These are phyloP conservation scores for Geotrichum reessii DNA, from an alignment of 1,139 yeast genomes.

Conservation along the genomic window DNA sequence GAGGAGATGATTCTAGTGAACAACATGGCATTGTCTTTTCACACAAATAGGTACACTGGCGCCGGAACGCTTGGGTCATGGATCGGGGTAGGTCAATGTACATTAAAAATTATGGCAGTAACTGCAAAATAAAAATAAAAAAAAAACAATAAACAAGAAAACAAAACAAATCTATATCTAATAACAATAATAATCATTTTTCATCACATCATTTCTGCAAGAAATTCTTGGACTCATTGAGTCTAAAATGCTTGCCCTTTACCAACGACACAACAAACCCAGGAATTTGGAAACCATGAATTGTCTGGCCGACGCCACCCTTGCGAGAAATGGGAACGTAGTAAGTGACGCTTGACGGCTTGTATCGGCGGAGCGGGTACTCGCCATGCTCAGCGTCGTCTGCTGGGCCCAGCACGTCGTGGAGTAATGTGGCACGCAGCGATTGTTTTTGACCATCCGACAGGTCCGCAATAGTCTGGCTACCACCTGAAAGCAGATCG, in stretches of 20 bases:
- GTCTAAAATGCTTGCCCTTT: constrained; percentile 15
- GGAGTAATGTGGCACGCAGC: constrained; percentile 11
- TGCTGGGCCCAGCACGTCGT: constrained; percentile 12
- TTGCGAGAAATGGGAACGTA: constrained; percentile 17
- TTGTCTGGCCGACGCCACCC: constrained; percentile 18
- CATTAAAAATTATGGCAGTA: background rate
- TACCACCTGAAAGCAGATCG: constrained; percentile 16
- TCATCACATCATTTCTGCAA: constrained; percentile 1
- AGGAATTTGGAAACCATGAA: constrained; percentile 16
- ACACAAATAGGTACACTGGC: background rate
- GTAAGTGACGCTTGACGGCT: constrained; percentile 6
- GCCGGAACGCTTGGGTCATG: background rate
- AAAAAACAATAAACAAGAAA: background rate
- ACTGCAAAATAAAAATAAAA: background rate
- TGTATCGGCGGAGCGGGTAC: constrained; percentile 11
- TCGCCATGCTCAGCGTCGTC: background rate
- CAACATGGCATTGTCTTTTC: background rate
- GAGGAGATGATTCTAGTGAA: background rate
- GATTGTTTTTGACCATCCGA: constrained; percentile 13
- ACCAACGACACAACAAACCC: constrained; percentile 16
- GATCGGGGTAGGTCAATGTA: background rate
- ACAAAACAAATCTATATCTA: background rate
- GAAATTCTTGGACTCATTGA: constrained; percentile 9
- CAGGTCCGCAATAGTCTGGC: constrained; percentile 14
- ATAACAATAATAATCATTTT: no score